A percentile compares a stretch with the other conserved stretches of the same genome.
Conservation (phyloP, 2,329 filamentous ascomycete genomes). For the Xylariaceae sp. region DNA sequence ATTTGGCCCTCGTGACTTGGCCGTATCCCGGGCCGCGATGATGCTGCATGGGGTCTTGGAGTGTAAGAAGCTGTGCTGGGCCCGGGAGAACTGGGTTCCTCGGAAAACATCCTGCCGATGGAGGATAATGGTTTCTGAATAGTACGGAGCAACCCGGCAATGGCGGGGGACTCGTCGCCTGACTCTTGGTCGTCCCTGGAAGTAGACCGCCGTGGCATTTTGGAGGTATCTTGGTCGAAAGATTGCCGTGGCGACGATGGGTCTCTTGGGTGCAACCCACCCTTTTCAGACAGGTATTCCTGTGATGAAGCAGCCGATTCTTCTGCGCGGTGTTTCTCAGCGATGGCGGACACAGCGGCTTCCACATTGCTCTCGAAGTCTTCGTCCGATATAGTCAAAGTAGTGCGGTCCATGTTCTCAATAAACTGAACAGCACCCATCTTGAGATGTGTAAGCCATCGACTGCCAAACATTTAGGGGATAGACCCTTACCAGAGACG, state of each 20-base stretch:
- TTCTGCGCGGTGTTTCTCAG: slow-evolving; percentile 70
- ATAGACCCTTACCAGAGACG: slow-evolving; percentile 64
- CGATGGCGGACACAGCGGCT: slow-evolving; percentile 89
- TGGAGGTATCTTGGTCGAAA: slow-evolving; percentile 38
- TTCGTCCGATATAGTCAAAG: slow-evolving; percentile 85
- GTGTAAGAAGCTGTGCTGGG: slow-evolving; percentile 38
- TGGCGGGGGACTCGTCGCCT: slow-evolving; percentile 71
- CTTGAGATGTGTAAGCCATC: slow-evolving; percentile 35
- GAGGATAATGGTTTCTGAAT: slow-evolving; percentile 88
- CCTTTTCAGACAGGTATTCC: slow-evolving; percentile 44
- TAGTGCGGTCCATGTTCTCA: slow-evolving; percentile 91
- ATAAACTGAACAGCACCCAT: slow-evolving; percentile 96
- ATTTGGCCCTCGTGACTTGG: slow-evolving; percentile 33
- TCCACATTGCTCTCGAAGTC: slow-evolving; percentile 98
- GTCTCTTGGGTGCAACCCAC: slow-evolving; percentile 33
- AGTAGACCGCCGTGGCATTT: slow-evolving; percentile 50
- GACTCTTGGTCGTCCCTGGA: slow-evolving; percentile 51
- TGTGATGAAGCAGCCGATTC: slow-evolving; percentile 44
- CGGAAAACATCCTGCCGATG: slow-evolving; percentile 92
- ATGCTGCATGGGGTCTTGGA: slow-evolving; percentile 37
- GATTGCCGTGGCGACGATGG: slow-evolving; percentile 47
- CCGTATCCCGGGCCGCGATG: slow-evolving; percentile 30
- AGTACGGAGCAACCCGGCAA: slow-evolving; percentile 78
- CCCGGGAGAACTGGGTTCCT: slow-evolving; percentile 47
- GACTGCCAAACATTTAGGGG: background rate